Base-by-base conservation (phyloP, 2,329 filamentous ascomycete species). In the Apiospora koreana region DNA sequence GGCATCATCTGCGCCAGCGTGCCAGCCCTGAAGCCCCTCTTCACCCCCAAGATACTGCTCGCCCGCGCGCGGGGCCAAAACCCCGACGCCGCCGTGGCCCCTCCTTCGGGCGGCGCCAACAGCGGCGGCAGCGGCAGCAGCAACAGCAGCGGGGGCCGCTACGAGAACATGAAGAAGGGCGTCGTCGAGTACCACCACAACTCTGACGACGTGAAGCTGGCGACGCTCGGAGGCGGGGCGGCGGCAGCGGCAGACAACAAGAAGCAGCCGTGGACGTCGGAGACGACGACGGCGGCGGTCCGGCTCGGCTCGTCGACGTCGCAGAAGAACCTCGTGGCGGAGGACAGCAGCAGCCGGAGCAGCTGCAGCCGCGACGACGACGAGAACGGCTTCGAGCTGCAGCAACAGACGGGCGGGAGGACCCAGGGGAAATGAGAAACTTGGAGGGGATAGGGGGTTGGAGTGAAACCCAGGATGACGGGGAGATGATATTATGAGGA, bases 1-100 rank as follows among this genome's bases (percentile, higher is more conserved):
- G 85, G 82, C n/a, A 83, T 88, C 46, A 76, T 83, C 41, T 87
- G 85, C 72, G 84, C 85, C 25, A 85, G 81, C 9, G 79, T 86
- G 0, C 84, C 86, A 0, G 84, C 86, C 0, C 78, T 88, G 7
- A 87, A 87, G 69, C 86, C 86, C 0, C 74, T 86, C 4, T 83
- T 85, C 71, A 80, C 80, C 18, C 81, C 80, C 3, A 77, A 75
- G 0, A 75, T 71, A 1, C 76, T 81, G 3, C 74, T 50, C 69
- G 75, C 35, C 35, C 50, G 28, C 28, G 16, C 14, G 28, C 7
- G 28, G 7, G 50, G 50, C 50, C 2, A 58, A 14, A 31, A 58
- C 16, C 28, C 28, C 16, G 28, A 58, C 8, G 50, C 28, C 50
- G 28, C 16, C 50, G 5, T 14, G 16, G 2, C 41, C 2, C 41